These are phyloP conservation scores for Paecilomyces sp. DNA, from an alignment of 2,329 filamentous ascomycete species.

Conservation along the genomic window DNA sequence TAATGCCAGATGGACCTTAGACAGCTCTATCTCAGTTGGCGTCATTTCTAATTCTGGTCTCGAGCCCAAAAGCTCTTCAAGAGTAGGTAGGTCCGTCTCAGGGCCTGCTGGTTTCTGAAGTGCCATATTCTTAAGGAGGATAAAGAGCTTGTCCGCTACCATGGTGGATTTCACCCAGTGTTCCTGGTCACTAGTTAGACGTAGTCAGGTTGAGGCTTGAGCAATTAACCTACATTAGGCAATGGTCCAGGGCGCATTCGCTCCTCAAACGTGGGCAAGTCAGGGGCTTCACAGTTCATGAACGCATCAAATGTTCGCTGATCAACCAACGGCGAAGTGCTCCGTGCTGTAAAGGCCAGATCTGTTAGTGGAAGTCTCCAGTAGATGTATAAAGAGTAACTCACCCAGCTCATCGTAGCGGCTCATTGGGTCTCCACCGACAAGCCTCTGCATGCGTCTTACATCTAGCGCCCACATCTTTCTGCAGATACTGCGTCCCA, in stretches of 20 bases:
- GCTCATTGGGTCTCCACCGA: constrained; percentile 27
- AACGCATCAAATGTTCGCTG: constrained; percentile 32
- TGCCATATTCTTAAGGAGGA: constrained; percentile 22
- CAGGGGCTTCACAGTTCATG: constrained; percentile 32
- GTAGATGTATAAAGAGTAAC: constrained; percentile 5
- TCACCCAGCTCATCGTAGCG: constrained; percentile 32
- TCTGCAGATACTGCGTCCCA: constrained; percentile 33
- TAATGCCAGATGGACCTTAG: constrained; percentile 25
- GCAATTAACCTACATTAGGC: constrained; percentile 23
- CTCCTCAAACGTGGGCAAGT: constrained; percentile 28
- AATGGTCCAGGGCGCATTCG: constrained; percentile 30
- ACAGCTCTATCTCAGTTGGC: constrained; percentile 23
- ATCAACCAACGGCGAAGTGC: constrained; percentile 22
- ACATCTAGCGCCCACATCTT: constrained; percentile 37
- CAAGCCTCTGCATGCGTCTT: constrained; percentile 32
- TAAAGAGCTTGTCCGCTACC: constrained; percentile 29
- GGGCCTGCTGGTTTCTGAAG: constrained; percentile 23
- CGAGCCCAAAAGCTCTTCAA: constrained; percentile 17
- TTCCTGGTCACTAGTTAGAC: constrained; percentile 22
- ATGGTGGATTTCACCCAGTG: constrained; percentile 27
- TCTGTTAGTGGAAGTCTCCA: background rate
- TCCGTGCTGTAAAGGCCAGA: constrained; percentile 17
- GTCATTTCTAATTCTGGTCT: constrained; percentile 27
- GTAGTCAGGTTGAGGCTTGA: background rate
- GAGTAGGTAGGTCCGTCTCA: constrained; percentile 18